phyloP scores from a whole-genome alignment of 2,329 filamentous ascomycete genomes.

The Amauroascus niger region DNA sequence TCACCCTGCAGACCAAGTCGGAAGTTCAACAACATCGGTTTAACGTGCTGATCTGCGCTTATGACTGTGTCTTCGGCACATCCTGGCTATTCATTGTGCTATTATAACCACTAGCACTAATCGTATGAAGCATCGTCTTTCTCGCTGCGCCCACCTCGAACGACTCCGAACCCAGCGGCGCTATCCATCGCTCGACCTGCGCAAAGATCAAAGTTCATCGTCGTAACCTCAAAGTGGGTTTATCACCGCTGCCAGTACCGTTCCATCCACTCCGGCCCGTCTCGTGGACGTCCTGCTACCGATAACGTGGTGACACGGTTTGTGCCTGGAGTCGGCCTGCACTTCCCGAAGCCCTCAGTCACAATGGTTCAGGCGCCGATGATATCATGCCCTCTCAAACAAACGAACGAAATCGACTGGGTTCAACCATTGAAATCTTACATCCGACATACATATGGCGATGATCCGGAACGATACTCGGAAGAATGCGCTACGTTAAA shows the following conservation, averaged over 20 bases:
- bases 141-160: not conserved
- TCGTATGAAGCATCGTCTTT: not conserved
- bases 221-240: not conserved
- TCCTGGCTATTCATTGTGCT: not conserved
- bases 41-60: not conserved
- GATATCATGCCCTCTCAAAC: constrained; percentile 85
- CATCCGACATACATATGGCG: constrained; percentile 87
- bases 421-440: constrained; percentile 82
- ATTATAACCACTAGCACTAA: not conserved
- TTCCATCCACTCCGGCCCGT: not conserved
- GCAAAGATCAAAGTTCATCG: not conserved
- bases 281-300: constrained; percentile 9
- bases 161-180: not conserved
- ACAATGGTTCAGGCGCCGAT: constrained; percentile 80
- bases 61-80: not conserved
- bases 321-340: not conserved
- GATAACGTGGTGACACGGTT: not conserved
- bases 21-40: not conserved
- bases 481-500: constrained; percentile 94
- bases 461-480: constrained; percentile 89
- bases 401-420: constrained; percentile 98
- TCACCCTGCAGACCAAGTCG: constrained; percentile 1
- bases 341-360: constrained; percentile 16
- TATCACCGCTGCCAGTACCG: not conserved
- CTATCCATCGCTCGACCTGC: not conserved